Percentiles rank a stretch among this genome's conserved stretches.
Evolutionary conservation across 2,329 filamentous ascomycete species (phyloP).

Genomic region (Alternaria ethzedia): DNA sequence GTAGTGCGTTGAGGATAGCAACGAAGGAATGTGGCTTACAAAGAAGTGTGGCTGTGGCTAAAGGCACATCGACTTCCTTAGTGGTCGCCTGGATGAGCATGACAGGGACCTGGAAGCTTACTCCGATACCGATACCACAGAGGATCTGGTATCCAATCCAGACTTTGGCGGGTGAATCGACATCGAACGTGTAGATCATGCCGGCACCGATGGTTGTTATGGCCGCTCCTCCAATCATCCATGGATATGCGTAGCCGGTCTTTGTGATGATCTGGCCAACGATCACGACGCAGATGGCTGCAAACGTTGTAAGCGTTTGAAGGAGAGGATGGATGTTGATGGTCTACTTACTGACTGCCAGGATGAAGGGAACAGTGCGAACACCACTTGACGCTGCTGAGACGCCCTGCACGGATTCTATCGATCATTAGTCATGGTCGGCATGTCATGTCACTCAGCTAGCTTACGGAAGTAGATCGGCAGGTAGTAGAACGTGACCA

Average conservation of each 20-base stretch:
- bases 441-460: background rate
- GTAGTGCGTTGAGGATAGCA: fast-evolving
- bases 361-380: conserved; percentile 51
- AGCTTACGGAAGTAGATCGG: conserved; percentile 59
- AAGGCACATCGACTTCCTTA: conserved; percentile 42
- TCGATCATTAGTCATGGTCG: background rate
- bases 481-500: conserved; percentile 53
- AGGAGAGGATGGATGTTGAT: background rate
- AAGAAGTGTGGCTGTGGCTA: conserved; percentile 46
- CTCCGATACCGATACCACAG: conserved; percentile 47
- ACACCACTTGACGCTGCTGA: conserved; percentile 50
- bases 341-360: conserved; percentile 31
- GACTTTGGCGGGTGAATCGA: conserved; percentile 40
- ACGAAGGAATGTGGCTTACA: too few relatives aligned
- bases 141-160: conserved; percentile 59
- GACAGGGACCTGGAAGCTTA: conserved; percentile 36
- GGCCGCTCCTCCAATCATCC: conserved; percentile 36
- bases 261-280: conserved; percentile 18
- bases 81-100: conserved; percentile 48
- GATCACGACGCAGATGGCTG: conserved; percentile 3
- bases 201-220: conserved; percentile 48
- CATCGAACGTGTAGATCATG: conserved; percentile 52
- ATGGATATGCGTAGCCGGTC: conserved; percentile 47
- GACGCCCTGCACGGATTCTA: conserved; percentile 23
- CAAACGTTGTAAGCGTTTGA: background rate